These are phyloP conservation scores for Nidularia sp. DNA, from an alignment of 768 basidiomycete genomes.

Conservation along the genomic window DNA sequence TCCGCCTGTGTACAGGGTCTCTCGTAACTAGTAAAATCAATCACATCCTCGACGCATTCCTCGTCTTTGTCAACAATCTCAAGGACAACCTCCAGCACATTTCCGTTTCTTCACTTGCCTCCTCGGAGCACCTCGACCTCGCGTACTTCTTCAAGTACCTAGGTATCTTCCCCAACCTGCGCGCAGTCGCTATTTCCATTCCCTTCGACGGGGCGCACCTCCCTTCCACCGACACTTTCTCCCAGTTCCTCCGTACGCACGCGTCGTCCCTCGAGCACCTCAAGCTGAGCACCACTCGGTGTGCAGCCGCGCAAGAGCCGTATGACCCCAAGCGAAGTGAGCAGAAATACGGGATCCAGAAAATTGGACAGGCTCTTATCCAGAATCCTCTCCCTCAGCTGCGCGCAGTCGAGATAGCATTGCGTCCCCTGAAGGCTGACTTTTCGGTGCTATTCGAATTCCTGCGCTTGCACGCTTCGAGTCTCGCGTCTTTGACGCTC, in stretches of 20 bases:
- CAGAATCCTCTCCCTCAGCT: slow-evolving; percentile 24
- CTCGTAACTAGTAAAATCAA: slow-evolving; percentile 23
- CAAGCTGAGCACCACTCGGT: slow-evolving; percentile 26
- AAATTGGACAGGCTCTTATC: slow-evolving; percentile 22
- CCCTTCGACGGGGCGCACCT: slow-evolving; percentile 43
- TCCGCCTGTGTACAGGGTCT: slow-evolving; percentile 28
- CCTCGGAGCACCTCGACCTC: slow-evolving; percentile 35
- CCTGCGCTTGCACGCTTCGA: slow-evolving; percentile 20
- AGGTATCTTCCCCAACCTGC: slow-evolving; percentile 33
- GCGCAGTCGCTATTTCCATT: slow-evolving; percentile 33
- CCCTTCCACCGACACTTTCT: slow-evolving; percentile 23
- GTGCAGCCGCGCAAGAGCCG: slow-evolving; percentile 10
- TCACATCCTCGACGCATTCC: slow-evolving; percentile 31
- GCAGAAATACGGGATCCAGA: slow-evolving; percentile 37
- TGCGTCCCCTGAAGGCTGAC: slow-evolving; percentile 34
- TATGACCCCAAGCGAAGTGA: slow-evolving; percentile 16
- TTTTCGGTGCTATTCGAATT: slow-evolving; percentile 20
- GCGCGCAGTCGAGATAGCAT: slow-evolving; percentile 23
- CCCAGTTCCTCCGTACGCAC: slow-evolving; percentile 31
- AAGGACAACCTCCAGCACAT: slow-evolving; percentile 31
- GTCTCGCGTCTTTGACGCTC: slow-evolving; percentile 26
- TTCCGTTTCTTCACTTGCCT: slow-evolving; percentile 26
- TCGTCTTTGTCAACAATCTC: slow-evolving; percentile 41
- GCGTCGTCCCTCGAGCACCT: slow-evolving; percentile 27
- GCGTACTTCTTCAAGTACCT: slow-evolving; percentile 29